Evolutionary conservation across 2,329 filamentous ascomycete species (phyloP), one percentile per base, ranked within the genome.

Genomic region (Diaporthe batatas): DNA sequence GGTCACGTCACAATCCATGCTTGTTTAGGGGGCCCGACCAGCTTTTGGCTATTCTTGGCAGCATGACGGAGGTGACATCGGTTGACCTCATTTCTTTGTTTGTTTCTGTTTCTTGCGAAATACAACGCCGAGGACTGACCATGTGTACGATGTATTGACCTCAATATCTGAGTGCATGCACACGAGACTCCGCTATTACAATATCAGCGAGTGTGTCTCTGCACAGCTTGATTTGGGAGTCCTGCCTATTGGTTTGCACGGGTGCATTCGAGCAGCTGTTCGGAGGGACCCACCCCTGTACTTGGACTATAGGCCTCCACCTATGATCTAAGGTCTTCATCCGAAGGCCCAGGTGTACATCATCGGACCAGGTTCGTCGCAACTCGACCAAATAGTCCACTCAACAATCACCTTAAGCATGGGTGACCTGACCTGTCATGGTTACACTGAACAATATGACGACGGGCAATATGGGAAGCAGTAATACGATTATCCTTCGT

Each of bases 1-100:
- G 62, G 62, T 65, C 62, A 65, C 62, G 62, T 65, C 62, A 65
- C 62, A 36, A 32, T 51, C 62, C 29, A 65, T 51, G 62, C 62
- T 65, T 65, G 44, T 51, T 36, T 36, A 65, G 44, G 62, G 58
- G 62, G 62, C 12, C 29, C 5, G 62, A 51, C 44, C 44, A 65
- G 59, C 42, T 36, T 65, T 65, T 18, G 44, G 44, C 44, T 18
- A 39, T 51, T 65, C 62, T 65, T 65, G 62, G 62, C 44, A 51
- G 6, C 47, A 65, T 65, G 62, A 65, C 62, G 44, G 42, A n/a
- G 12, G 29, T 51, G 44, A 12, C 29, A 49, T 65, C 25, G 18
- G 23, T 62, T 32, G 8, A 62, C 23, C 16, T 47, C 23, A 44
- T 62, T 44, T 44, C n/a, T 3, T 47, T 25, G 36, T 42, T 58